These are phyloP conservation scores for Hamigera avellanea DNA, from an alignment of 495 filamentous ascomycete species.

Conservation along the genomic window DNA sequence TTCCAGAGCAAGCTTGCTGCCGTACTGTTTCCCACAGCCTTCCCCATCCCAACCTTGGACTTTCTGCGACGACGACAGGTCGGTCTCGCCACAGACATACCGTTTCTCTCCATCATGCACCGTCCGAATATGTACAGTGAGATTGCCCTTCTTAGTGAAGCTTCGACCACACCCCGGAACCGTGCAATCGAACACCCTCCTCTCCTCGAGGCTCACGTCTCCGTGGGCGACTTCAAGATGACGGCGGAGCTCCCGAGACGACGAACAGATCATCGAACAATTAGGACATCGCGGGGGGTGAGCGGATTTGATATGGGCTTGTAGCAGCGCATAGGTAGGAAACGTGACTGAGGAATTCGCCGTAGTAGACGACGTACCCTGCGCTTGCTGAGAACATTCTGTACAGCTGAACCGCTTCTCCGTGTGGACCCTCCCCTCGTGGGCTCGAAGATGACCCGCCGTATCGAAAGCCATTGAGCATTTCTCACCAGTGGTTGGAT, in stretches of 20 bases:
- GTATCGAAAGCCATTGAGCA: slow-evolving; percentile 66
- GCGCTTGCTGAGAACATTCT: slow-evolving; percentile 40
- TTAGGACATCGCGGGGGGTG: slow-evolving; percentile 67
- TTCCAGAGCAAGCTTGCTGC: slow-evolving; percentile 61
- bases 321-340: slow-evolving; percentile 54
- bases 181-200: slow-evolving; percentile 52
- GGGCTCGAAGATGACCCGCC: slow-evolving; percentile 52
- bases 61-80: slow-evolving; percentile 44
- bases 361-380: slow-evolving; percentile 10
- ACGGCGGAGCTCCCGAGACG: slow-evolving; percentile 46
- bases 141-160: slow-evolving; percentile 69
- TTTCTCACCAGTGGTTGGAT: slow-evolving; percentile 40
- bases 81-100: slow-evolving; percentile 62
- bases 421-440: slow-evolving; percentile 59
- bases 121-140: slow-evolving; percentile 64
- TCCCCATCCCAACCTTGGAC: slow-evolving; percentile 52
- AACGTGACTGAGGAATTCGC: slow-evolving; percentile 40
- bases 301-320: slow-evolving; percentile 54
- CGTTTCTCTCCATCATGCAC: slow-evolving; percentile 57
- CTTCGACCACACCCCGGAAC: slow-evolving; percentile 51
- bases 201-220: slow-evolving; percentile 45
- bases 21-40: slow-evolving; percentile 59
- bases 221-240: slow-evolving; percentile 64
- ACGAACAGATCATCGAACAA: slow-evolving; percentile 54
- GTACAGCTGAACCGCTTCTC: slow-evolving; percentile 60